Evolutionary conservation across 108 stramenopile species (phyloP).

Genomic region (Fistulifera pelliculosa): DNA sequence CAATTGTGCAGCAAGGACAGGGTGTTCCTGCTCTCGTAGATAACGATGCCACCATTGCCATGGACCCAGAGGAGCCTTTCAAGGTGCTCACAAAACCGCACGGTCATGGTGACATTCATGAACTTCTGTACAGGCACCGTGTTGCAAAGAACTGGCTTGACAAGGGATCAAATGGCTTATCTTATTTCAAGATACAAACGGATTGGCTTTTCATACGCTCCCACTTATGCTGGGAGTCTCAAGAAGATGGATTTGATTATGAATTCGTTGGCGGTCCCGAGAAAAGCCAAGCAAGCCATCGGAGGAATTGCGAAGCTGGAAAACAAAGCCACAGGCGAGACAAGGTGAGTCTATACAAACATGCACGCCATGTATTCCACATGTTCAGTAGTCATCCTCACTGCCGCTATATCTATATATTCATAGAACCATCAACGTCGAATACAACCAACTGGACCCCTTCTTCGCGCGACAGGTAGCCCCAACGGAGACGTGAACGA

Average conservation of each 20-base stretch:
- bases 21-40: conserved; percentile 90
- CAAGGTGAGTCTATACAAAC: conserved; percentile 20
- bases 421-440: conserved; percentile 88
- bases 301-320: conserved; percentile 92
- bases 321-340: conserved; percentile 31
- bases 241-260: conserved; percentile 74
- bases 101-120: conserved; percentile 99
- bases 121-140: conserved; percentile 79
- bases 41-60: conserved; percentile 86
- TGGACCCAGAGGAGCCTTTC: conserved; percentile 58
- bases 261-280: conserved; percentile 94
- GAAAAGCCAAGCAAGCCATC: conserved; percentile 95
- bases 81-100: conserved; percentile 95
- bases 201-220: conserved; percentile 88
- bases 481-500: conserved; percentile 91
- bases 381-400: background rate
- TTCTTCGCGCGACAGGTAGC: conserved; percentile 74
- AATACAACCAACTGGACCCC: conserved; percentile 97
- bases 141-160: conserved; percentile 72
- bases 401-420: no score
- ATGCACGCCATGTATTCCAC: background rate
- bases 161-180: conserved; percentile 83
- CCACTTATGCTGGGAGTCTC: conserved; percentile 89
- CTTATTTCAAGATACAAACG: conserved; percentile 99
- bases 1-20: conserved; percentile 92